Evolutionary conservation across 768 basidiomycete species (phyloP).

Genomic region (Clathrus columnatus): DNA sequence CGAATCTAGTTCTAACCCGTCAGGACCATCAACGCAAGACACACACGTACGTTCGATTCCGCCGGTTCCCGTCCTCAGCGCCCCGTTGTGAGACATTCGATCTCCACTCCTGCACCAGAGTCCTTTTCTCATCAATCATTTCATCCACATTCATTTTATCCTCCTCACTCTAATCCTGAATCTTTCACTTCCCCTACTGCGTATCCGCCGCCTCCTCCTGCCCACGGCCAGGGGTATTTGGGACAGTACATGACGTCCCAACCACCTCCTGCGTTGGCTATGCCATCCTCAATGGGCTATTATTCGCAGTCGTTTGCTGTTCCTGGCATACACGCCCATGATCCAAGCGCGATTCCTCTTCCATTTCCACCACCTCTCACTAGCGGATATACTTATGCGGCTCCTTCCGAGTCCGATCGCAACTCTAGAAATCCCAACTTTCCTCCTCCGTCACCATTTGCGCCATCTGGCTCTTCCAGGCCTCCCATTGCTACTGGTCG

Average conservation of each 20-base stretch:
- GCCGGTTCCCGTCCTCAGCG: background rate
- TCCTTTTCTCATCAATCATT: conserved; percentile 5
- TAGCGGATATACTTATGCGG: background rate
- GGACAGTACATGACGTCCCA: conserved; percentile 9
- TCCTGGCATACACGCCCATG: conserved; percentile 11
- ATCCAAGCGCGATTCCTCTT: background rate
- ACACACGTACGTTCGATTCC: background rate
- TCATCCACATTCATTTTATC: background rate
- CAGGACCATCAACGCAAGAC: background rate
- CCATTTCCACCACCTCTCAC: conserved; percentile 4
- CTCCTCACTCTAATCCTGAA: background rate
- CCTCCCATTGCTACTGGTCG: background rate
- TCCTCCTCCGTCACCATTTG: conserved; percentile 31
- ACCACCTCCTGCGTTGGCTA: background rate
- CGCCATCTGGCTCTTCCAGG: conserved; percentile 21
- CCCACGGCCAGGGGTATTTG: background rate
- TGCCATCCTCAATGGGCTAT: conserved; percentile 18
- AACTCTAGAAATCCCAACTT: conserved; percentile 20
- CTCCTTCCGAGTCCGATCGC: background rate
- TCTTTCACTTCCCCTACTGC: background rate
- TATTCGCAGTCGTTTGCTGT: conserved; percentile 27
- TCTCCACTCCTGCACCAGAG: background rate
- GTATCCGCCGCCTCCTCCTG: background rate
- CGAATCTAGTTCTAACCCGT: background rate
- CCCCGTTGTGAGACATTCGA: background rate